These are phyloP conservation scores for Cutaneotrichosporon cyanovorans DNA, from an alignment of 1,284 basidiomycete species.

Conservation along the genomic window DNA sequence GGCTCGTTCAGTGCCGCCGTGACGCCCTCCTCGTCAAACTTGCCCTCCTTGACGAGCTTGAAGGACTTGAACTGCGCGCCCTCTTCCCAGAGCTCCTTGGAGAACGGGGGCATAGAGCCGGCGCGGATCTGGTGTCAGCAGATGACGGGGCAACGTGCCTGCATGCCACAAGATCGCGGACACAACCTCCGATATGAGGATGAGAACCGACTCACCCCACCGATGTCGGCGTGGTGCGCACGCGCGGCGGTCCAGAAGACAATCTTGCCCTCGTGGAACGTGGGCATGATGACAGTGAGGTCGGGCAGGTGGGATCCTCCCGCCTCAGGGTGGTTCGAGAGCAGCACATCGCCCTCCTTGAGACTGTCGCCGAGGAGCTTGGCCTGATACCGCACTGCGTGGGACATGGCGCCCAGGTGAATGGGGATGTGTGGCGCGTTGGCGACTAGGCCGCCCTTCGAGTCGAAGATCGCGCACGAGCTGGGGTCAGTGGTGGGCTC, in stretches of 20 bases:
- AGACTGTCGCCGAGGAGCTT: slow-evolving; percentile 28
- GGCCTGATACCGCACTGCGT: slow-evolving; percentile 35
- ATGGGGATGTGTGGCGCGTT: slow-evolving; percentile 48
- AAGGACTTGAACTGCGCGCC: slow-evolving; percentile 49
- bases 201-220: too few species aligned
- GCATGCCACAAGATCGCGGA: too few species aligned
- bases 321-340: slow-evolving; percentile 50
- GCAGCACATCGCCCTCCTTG: slow-evolving; percentile 46
- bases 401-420: slow-evolving; percentile 38
- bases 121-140: slow-evolving; percentile 30
- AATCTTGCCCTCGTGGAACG: slow-evolving; percentile 35
- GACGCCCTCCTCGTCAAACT: slow-evolving; percentile 54
- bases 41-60: slow-evolving; percentile 48
- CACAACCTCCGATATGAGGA: too few species aligned
- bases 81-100: slow-evolving; percentile 47
- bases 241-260: slow-evolving; percentile 40
- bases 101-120: slow-evolving; percentile 49
- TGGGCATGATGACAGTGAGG: slow-evolving; percentile 45
- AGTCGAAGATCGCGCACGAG: slow-evolving; percentile 48
- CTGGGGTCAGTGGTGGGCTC: neutral
- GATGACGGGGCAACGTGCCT: too few species aligned
- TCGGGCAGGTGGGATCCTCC: slow-evolving; percentile 51
- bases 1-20: slow-evolving; percentile 80
- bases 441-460: slow-evolving; percentile 48
- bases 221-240: slow-evolving; percentile 48